Conservation (phyloP, 352 stramenopile genomes). For the Halophytophthora batemanensis region DNA sequence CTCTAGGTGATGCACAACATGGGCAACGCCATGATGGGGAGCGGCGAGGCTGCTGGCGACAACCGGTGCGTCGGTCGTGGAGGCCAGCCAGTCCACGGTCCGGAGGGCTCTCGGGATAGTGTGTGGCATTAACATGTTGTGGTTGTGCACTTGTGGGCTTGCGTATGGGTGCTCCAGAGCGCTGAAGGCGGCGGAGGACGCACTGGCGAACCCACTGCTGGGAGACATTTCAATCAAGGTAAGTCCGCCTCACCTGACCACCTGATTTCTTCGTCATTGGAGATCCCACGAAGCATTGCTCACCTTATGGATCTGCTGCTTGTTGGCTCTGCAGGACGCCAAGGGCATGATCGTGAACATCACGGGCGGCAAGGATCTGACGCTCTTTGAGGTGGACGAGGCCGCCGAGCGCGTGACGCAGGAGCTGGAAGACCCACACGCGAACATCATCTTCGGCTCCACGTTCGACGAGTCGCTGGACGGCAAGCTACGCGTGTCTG, state of each 20-base stretch:
- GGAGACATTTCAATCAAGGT: constrained; percentile 89
- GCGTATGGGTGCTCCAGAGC: constrained; percentile 31
- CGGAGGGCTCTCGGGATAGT: too few relatives aligned
- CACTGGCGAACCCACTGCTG: constrained; percentile 84
- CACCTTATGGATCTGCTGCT: constrained; percentile 2
- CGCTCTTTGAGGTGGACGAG: constrained; percentile 90
- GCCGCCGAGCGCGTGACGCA: constrained; percentile 82
- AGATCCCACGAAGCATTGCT: background rate
- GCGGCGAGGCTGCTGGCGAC: constrained; percentile 89
- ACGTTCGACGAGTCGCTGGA: constrained; percentile 81
- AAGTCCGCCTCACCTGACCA: background rate
- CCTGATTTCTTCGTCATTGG: background rate
- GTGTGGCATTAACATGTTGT: background rate
- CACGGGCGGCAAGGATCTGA: constrained; percentile 91
- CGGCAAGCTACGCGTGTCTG: constrained; percentile 81
- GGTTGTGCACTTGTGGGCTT: constrained; percentile 7
- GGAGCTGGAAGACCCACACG: constrained; percentile 84
- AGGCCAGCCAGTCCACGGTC: too few relatives aligned
- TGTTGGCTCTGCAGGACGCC: constrained; percentile 45
- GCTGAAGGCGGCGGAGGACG: constrained; percentile 78
- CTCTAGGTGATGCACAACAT: constrained; percentile 82
- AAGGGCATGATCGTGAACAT: constrained; percentile 96
- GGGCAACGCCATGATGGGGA: constrained; percentile 90
- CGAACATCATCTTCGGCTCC: constrained; percentile 89
- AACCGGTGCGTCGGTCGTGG: constrained; percentile 51